Percentiles rank a stretch among this genome's conserved stretches.
These are phyloP conservation scores for Picea glauca DNA, from an alignment of 75 land plant genomes.

Conservation along the genomic window DNA sequence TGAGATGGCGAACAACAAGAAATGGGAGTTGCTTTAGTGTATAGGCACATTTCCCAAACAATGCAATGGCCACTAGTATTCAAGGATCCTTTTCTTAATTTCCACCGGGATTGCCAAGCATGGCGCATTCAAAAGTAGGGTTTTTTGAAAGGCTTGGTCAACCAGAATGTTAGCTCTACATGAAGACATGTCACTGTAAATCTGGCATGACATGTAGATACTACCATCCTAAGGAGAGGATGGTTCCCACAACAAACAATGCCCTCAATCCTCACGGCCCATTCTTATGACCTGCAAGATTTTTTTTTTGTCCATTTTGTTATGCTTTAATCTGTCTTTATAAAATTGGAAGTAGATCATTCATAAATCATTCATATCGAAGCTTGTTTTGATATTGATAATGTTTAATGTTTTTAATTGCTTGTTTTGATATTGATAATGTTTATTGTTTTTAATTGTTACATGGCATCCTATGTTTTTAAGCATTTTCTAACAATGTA, in stretches of 20 bases:
- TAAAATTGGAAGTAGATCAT: not conserved
- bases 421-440: no score
- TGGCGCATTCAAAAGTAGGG: slow-evolving; percentile 51
- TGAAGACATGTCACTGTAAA: slow-evolving; percentile 97
- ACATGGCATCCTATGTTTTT: not conserved
- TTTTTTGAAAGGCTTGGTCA: slow-evolving; percentile 79
- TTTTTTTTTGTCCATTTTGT: not conserved
- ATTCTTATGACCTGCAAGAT: slow-evolving; percentile 82
- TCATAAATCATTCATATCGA: not conserved
- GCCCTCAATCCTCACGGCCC: slow-evolving; percentile 76
- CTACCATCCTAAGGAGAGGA: slow-evolving; percentile 93
- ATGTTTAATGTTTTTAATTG: no score
- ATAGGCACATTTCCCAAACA: slow-evolving; percentile 49
- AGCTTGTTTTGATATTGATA: not conserved
- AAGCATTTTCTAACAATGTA: not conserved
- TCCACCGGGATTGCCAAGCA: slow-evolving; percentile 49
- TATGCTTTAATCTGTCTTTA: not conserved
- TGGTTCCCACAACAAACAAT: slow-evolving; percentile 64
- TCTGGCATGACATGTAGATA: slow-evolving; percentile 87
- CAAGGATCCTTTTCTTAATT: slow-evolving; percentile 42
- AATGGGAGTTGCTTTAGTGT: slow-evolving; percentile 36
- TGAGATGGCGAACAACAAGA: slow-evolving; percentile 46
- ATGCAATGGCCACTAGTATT: slow-evolving; percentile 31
- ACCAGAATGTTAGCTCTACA: slow-evolving; percentile 93
- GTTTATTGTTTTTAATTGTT: no score